These are phyloP conservation scores for Goniomonas avonlea DNA, from an alignment of 78 protist species.

Conservation along the genomic window DNA sequence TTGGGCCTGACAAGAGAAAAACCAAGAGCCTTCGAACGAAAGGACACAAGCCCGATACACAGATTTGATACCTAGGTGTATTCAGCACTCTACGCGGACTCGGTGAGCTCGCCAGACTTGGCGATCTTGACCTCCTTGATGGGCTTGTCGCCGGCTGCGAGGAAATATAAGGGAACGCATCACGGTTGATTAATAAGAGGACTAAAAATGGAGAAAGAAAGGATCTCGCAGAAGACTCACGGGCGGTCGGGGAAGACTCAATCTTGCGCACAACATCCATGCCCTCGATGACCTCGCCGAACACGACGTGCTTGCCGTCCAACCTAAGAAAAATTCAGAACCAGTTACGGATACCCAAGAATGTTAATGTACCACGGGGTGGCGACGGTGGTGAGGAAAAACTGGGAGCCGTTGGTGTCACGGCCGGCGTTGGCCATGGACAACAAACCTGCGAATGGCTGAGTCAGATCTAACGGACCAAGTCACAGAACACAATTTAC, in stretches of 20 bases:
- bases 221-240: background rate
- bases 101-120: background rate
- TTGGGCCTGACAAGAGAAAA: too few species aligned
- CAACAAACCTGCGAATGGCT: background rate
- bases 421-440: conserved; percentile 51
- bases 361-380: too few species aligned
- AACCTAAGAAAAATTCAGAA: too few species aligned
- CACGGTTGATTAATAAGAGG: too few species aligned
- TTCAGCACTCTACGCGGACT: too few species aligned
- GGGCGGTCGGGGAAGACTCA: background rate
- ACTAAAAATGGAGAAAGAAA: background rate
- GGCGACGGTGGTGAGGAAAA: conserved; percentile 17
- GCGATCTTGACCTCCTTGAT: conserved; percentile 2
- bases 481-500: background rate
- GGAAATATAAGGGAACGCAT: background rate
- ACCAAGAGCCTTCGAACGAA: too few species aligned
- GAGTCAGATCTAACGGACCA: background rate
- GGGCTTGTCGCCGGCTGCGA: background rate
- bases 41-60: too few species aligned
- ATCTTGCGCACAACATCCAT: conserved; percentile 2
- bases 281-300: conserved; percentile 36
- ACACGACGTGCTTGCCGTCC: conserved; percentile 43
- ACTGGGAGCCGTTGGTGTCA: conserved; percentile 45
- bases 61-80: too few species aligned
- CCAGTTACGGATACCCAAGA: too few species aligned